Evolutionary conservation across 2,329 filamentous ascomycete genomes (phyloP).

Genomic region (Huntiella omanensis): DNA sequence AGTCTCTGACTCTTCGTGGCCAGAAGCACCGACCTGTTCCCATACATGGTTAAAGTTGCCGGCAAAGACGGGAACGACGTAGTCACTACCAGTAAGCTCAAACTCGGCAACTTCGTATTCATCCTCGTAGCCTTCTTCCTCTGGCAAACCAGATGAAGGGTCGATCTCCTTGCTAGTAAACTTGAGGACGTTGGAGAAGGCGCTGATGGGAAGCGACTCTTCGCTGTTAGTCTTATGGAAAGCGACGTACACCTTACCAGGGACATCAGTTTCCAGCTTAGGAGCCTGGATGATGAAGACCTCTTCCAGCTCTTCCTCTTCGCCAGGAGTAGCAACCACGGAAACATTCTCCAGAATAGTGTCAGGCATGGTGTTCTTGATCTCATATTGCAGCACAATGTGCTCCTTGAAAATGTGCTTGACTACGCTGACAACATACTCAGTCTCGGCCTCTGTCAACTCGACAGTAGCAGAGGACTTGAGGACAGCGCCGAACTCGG

Average conservation of each 20-base stretch:
- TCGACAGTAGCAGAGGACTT: slow-evolving; percentile 77
- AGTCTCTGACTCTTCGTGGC: slow-evolving; percentile 82
- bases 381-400: slow-evolving; percentile 85
- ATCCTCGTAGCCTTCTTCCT: slow-evolving; percentile 85
- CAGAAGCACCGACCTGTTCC: slow-evolving; percentile 78
- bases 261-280: slow-evolving; percentile 64
- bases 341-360: slow-evolving; percentile 83
- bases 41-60: slow-evolving; percentile 91
- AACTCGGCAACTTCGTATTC: slow-evolving; percentile 95
- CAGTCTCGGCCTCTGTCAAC: slow-evolving; percentile 90
- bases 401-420: slow-evolving; percentile 99
- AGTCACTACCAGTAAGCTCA: slow-evolving; percentile 79
- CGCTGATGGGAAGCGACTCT: slow-evolving; percentile 55
- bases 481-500: slow-evolving; percentile 72
- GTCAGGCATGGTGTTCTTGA: slow-evolving; percentile 90
- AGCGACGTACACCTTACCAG: slow-evolving; percentile 85
- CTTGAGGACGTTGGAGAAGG: slow-evolving; percentile 83
- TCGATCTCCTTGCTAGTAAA: slow-evolving; percentile 98
- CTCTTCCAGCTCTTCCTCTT: slow-evolving; percentile 72
- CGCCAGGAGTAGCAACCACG: slow-evolving; percentile 57
- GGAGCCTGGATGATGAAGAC: slow-evolving; percentile 86
- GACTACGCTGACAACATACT: slow-evolving; percentile 83
- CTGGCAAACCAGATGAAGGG: slow-evolving; percentile 77
- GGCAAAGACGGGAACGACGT: slow-evolving; percentile 81
- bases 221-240: slow-evolving; percentile 73